Conservation (phyloP, 164 flowering plant genomes). For the Kingdonia uniflora region DNA sequence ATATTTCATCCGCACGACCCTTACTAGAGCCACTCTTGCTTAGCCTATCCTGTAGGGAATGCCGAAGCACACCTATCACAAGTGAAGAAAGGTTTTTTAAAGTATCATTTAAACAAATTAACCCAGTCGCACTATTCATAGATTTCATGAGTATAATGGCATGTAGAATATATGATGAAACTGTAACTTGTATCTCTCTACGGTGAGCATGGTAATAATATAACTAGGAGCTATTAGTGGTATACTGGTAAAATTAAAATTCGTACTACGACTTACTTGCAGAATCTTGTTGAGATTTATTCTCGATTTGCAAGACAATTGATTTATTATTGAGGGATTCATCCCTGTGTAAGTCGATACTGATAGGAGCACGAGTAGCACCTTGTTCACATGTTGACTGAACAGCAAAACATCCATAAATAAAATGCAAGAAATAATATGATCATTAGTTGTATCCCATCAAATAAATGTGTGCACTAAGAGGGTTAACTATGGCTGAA, state of each 20-base stretch:
- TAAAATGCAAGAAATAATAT: no score
- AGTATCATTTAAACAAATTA: not conserved
- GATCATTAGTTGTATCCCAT: not conserved
- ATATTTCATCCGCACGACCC: conserved; percentile 73
- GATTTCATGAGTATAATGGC: not conserved
- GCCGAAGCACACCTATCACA: conserved; percentile 77
- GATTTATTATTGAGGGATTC: conserved; percentile 64
- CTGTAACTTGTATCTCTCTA: not conserved
- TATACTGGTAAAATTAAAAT: no score
- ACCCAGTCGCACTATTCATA: not conserved
- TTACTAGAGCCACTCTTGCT: conserved; percentile 69
- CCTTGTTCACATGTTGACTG: conserved; percentile 99
- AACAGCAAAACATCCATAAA: not conserved
- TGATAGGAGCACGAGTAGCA: conserved; percentile 96
- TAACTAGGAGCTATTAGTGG: no score
- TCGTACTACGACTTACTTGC: conserved; percentile 60
- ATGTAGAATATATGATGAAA: not conserved
- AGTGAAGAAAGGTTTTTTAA: conserved; percentile 1
- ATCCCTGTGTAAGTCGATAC: conserved; percentile 68
- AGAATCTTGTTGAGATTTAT: conserved; percentile 85
- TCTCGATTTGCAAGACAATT: conserved; percentile 79
- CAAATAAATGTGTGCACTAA: no score
- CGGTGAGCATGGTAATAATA: not conserved
- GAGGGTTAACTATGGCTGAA: not conserved
- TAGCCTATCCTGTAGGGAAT: conserved; percentile 88